Conservation (phyloP, 2,329 filamentous ascomycete species). For the Ascochyta clinopodiicola region DNA sequence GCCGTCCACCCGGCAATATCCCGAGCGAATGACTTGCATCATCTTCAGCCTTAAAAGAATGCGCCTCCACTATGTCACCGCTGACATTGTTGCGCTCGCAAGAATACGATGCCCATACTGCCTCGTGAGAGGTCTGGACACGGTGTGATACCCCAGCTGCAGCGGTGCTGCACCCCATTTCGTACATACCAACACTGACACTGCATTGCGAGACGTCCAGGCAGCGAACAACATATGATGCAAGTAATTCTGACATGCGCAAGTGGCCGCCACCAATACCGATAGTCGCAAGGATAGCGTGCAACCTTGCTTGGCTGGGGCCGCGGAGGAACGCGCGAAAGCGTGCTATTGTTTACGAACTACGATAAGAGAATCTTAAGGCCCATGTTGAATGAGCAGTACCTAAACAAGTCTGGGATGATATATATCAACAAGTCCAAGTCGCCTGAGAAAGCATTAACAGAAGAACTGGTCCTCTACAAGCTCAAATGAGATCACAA, state of each 20-base stretch:
- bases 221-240: not conserved
- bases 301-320: not conserved
- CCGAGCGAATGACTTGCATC: not conserved
- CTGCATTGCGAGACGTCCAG: not conserved
- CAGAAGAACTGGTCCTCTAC: no score
- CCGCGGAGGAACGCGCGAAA: not conserved
- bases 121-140: not conserved
- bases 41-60: slow-evolving; percentile 4
- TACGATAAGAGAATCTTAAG: no score
- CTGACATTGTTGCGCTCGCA: not conserved
- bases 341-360: not conserved
- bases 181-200: not conserved
- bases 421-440: no score
- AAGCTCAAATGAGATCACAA: not conserved
- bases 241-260: not conserved
- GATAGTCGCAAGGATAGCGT: not conserved
- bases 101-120: not conserved
- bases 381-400: no score
- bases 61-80: not conserved
- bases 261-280: slow-evolving; percentile 4
- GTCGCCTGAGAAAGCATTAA: no score
- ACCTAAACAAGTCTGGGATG: no score
- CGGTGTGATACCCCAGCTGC: not conserved
- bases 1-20: no score
- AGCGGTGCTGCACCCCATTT: not conserved